Conservation (phyloP, 345 rosid genomes). For the Carallia pectinifolia region DNA sequence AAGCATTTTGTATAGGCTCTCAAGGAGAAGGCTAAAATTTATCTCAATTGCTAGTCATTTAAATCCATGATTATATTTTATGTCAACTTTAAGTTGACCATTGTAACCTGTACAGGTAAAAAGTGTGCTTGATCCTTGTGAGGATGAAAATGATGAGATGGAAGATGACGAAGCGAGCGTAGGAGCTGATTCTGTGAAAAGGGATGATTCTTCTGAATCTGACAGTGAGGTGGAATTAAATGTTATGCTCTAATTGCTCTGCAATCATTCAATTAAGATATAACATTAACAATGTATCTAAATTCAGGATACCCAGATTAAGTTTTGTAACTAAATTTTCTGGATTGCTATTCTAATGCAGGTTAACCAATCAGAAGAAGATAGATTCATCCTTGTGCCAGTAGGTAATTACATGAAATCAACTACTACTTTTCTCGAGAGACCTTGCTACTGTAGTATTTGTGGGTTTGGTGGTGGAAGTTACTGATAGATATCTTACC, state of each 20-base stretch:
- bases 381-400: slow-evolving; percentile 57
- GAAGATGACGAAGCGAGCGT: slow-evolving; percentile 66
- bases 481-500: slow-evolving; percentile 29
- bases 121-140: slow-evolving; percentile 98
- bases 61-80: slow-evolving; percentile 1
- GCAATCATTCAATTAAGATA: neutral
- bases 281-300: slow-evolving; percentile 1
- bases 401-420: slow-evolving; percentile 51
- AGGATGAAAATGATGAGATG: slow-evolving; percentile 75
- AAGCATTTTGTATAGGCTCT: slow-evolving; percentile 84
- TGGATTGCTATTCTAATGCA: slow-evolving; percentile 33
- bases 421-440: neutral
- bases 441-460: neutral
- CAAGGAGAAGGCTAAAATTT: slow-evolving; percentile 45
- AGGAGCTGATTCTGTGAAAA: slow-evolving; percentile 58
- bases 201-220: slow-evolving; percentile 63
- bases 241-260: slow-evolving; percentile 4
- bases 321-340: neutral
- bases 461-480: slow-evolving; percentile 6
- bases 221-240: slow-evolving; percentile 71
- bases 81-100: slow-evolving; percentile 1
- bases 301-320: neutral
- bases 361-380: slow-evolving; percentile 62
- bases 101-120: slow-evolving; percentile 58
- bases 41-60: slow-evolving; percentile 10